These are phyloP conservation scores for Cytospora paraplurivora DNA, from an alignment of 2,329 filamentous ascomycete species.

Conservation along the genomic window DNA sequence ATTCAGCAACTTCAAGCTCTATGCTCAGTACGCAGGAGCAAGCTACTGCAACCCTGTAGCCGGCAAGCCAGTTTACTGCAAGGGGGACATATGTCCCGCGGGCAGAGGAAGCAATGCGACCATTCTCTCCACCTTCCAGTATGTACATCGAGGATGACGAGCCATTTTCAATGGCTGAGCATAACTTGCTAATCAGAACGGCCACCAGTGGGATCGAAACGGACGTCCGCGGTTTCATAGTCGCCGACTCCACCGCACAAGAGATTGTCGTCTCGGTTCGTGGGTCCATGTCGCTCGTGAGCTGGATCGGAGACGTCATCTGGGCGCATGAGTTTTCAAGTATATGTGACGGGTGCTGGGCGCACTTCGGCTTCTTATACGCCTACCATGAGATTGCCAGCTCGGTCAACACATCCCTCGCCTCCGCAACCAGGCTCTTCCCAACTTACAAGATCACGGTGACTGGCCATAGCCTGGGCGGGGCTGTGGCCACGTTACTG, in stretches of 20 bases:
- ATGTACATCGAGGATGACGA: background rate
- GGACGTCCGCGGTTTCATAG: constrained; percentile 52
- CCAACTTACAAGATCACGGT: constrained; percentile 56
- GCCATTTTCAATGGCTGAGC: background rate
- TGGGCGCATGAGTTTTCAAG: constrained; percentile 42
- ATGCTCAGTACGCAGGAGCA: constrained; percentile 53
- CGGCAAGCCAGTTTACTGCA: constrained; percentile 48
- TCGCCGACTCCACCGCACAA: constrained; percentile 49
- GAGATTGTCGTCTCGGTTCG: constrained; percentile 63
- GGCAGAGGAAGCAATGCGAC: constrained; percentile 47
- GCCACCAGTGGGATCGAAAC: constrained; percentile 23
- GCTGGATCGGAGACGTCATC: constrained; percentile 60
- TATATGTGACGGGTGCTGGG: constrained; percentile 47
- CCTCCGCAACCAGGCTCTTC: constrained; percentile 46
- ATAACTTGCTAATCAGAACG: background rate
- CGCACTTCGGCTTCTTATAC: constrained; percentile 60
- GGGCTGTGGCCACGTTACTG: constrained; percentile 62
- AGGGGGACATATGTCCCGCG: constrained; percentile 45
- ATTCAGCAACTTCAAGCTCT: constrained; percentile 39
- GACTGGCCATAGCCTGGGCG: constrained; percentile 71
- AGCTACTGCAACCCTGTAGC: constrained; percentile 55
- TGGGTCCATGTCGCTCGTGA: constrained; percentile 59
- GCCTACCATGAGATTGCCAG: constrained; percentile 58
- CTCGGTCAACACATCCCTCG: constrained; percentile 47
- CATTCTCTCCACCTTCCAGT: constrained; percentile 34